Conservation (phyloP, 768 basidiomycete species). For the Mycena rebaudengoi region DNA sequence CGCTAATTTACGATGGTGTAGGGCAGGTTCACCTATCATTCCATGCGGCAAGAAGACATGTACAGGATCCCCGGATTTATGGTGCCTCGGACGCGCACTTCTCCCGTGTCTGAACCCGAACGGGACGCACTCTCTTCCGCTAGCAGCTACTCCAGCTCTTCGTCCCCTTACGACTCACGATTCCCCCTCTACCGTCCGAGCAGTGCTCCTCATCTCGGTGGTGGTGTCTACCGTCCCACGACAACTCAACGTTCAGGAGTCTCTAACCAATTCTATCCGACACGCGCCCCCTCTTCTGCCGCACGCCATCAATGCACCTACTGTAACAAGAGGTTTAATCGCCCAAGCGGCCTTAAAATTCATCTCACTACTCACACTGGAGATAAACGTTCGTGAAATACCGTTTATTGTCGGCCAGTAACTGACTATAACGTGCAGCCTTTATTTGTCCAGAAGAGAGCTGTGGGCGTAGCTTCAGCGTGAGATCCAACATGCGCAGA, state of each 20-base stretch:
- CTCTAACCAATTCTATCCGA: conserved; percentile 24
- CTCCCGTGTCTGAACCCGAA: conserved; percentile 27
- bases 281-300: conserved; percentile 29
- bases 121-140: conserved; percentile 24
- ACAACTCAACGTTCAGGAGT: conserved; percentile 10
- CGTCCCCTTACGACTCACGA: conserved; percentile 23
- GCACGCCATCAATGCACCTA: conserved; percentile 61
- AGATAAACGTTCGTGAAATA: conserved; percentile 60
- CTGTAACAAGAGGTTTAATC: conserved; percentile 66
- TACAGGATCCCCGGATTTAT: conserved; percentile 21
- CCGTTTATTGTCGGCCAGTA: conserved; percentile 11
- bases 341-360: conserved; percentile 70
- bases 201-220: conserved; percentile 28
- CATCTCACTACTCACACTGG: conserved; percentile 70
- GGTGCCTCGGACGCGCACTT: conserved; percentile 14
- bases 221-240: conserved; percentile 20
- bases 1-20: neutral
- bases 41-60: conserved; percentile 15
- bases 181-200: conserved; percentile 25
- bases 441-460: conserved; percentile 69
- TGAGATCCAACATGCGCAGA: conserved; percentile 76
- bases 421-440: conserved; percentile 46
- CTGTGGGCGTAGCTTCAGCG: conserved; percentile 72
- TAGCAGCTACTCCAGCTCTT: conserved; percentile 29
- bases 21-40: conserved; percentile 4